A percentile compares a stretch with the other conserved stretches of the same genome.
Evolutionary conservation across 345 rosid species (phyloP).

Genomic region (Firmiana major): DNA sequence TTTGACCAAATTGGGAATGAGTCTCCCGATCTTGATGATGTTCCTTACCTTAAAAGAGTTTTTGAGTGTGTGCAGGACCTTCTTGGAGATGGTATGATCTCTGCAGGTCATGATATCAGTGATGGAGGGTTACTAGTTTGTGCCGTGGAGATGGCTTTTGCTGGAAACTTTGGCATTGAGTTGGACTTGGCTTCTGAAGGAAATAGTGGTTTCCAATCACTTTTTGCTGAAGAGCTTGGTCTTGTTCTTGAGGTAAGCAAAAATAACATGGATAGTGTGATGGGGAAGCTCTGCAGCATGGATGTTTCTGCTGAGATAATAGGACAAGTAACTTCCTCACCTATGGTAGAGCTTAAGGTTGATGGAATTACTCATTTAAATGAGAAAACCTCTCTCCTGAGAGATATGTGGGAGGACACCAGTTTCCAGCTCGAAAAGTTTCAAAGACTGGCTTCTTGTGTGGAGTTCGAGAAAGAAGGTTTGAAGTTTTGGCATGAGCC

Average conservation of each 20-base stretch:
- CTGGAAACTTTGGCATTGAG: conserved; percentile 72
- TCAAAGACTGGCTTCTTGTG: conserved; percentile 79
- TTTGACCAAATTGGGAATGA: conserved; percentile 80
- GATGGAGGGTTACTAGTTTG: conserved; percentile 71
- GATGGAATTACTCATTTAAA: conserved; percentile 54
- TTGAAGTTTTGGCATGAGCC: conserved; percentile 71
- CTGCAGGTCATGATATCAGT: conserved; percentile 92
- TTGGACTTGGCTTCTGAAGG: conserved; percentile 56
- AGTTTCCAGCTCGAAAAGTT: conserved; percentile 75
- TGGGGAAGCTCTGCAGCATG: conserved; percentile 40
- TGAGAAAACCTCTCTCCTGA: conserved; percentile 57
- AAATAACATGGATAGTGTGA: conserved; percentile 48
- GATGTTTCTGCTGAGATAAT: conserved; percentile 59
- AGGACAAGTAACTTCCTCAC: conserved; percentile 64
- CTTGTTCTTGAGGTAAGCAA: conserved; percentile 73
- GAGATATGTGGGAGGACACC: conserved; percentile 95
- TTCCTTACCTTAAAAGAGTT: conserved; percentile 60
- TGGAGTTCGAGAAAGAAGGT: conserved; percentile 82
- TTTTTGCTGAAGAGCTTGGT: conserved; percentile 89
- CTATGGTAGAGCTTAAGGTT: conserved; percentile 50
- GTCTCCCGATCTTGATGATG: conserved; percentile 89
- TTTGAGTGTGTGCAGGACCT: conserved; percentile 75
- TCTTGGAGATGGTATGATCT: conserved; percentile 51
- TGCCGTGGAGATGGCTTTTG: conserved; percentile 89
- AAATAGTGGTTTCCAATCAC: conserved; percentile 65